Evolutionary conservation across 2,329 filamentous ascomycete genomes (phyloP).

Genomic region (Nigrospora sphaerica): DNA sequence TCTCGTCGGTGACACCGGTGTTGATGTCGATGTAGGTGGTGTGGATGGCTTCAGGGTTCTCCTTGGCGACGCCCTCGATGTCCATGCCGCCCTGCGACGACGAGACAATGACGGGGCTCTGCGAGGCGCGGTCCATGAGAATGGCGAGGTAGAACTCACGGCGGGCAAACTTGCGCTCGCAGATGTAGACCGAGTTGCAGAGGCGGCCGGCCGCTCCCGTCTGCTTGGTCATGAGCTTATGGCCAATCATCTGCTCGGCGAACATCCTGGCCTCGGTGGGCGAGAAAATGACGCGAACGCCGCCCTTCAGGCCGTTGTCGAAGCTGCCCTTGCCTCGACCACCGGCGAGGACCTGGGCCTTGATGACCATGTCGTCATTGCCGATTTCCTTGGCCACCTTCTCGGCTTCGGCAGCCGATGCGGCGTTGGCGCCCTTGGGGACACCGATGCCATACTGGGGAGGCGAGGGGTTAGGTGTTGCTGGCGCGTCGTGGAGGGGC

Average conservation of each 20-base stretch:
- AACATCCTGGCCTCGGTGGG: conserved; percentile 95
- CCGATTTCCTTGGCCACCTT: conserved; percentile 83
- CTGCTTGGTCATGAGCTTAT: conserved; percentile 99
- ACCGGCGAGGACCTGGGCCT: conserved; percentile 96
- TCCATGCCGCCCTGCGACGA: conserved; percentile 99
- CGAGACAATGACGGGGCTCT: conserved; percentile 91
- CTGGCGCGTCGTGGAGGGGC: background rate
- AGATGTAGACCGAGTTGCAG: conserved; percentile 97
- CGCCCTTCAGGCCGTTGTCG: conserved; percentile 97
- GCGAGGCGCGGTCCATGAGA: conserved; percentile 91
- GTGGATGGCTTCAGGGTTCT: conserved; percentile 90
- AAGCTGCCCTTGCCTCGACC: conserved; percentile 97
- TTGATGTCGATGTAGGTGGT: conserved; percentile 94
- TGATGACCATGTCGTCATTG: conserved; percentile 97
- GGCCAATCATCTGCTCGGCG: conserved; percentile 98
- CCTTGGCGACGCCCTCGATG: conserved; percentile 97
- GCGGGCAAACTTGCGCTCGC: conserved; percentile 98
- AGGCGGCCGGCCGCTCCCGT: conserved; percentile 88
- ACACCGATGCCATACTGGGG: conserved; percentile 86
- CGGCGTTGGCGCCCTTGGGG: conserved; percentile 82
- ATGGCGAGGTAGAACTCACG: conserved; percentile 98
- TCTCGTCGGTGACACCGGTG: conserved; percentile 88
- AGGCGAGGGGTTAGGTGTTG: conserved; percentile 13
- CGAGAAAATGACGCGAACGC: conserved; percentile 98
- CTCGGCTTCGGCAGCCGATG: conserved; percentile 80